phyloP scores from a whole-genome alignment of 306 rosid species.

The Prunus campanulata region DNA sequence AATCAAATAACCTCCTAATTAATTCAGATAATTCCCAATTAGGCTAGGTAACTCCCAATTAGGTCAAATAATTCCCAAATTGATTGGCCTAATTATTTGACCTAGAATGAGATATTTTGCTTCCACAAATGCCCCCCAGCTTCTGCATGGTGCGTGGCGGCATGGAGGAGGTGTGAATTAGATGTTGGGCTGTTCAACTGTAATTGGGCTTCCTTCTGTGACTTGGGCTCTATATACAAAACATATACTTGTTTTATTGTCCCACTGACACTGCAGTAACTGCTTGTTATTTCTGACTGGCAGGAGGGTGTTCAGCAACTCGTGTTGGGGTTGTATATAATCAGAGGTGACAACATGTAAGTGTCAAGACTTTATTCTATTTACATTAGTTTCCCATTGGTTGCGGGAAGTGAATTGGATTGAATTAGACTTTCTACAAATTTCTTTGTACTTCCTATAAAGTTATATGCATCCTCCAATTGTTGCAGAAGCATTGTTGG shows the following conservation, averaged over 20 bases:
- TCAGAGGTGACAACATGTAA: slow-evolving; percentile 98
- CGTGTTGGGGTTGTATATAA: slow-evolving; percentile 85
- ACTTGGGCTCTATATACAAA: not conserved
- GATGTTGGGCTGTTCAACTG: too few species aligned
- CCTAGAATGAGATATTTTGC: too few species aligned
- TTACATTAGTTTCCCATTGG: not conserved
- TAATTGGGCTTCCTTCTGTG: too few species aligned
- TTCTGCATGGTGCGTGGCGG: too few species aligned
- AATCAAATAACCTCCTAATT: too few species aligned
- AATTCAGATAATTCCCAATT: too few species aligned
- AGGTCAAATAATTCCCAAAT: too few species aligned
- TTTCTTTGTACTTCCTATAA: not conserved
- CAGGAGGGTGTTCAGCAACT: slow-evolving; percentile 99
- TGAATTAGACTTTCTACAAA: not conserved
- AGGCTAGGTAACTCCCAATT: too few species aligned
- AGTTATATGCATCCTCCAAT: slow-evolving; percentile 10
- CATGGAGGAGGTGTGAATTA: too few species aligned
- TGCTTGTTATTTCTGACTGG: slow-evolving; percentile 18
- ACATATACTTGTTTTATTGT: not conserved
- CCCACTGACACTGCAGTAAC: not conserved
- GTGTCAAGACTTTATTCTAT: not conserved
- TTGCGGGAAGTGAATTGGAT: not conserved
- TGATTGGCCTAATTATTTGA: too few species aligned
- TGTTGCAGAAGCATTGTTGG: slow-evolving; percentile 93
- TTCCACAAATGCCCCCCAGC: too few species aligned